A percentile compares a stretch with the other conserved stretches of the same genome.
Evolutionary conservation across 345 rosid genomes (phyloP).

Genomic region (Citropsis articulata): DNA sequence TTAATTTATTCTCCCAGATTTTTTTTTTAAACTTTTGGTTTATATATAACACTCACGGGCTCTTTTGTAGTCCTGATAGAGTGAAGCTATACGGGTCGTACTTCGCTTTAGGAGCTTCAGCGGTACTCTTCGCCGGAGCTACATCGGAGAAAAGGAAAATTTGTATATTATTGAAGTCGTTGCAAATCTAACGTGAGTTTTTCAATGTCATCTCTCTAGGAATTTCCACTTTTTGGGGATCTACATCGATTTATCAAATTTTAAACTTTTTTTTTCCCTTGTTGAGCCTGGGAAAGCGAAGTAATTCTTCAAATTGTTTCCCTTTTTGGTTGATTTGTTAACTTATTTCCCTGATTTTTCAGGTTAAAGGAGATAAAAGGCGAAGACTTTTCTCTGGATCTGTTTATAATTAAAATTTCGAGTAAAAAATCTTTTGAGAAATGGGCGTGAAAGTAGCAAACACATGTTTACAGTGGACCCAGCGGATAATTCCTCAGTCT

Average conservation of each 20-base stretch:
- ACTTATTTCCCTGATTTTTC: constrained; percentile 20
- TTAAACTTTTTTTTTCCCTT: constrained; percentile 2
- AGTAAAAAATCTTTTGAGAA: not conserved
- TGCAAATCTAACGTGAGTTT: constrained; percentile 20
- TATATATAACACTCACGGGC: not conserved
- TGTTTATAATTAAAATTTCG: not conserved
- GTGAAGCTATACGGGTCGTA: constrained; percentile 26
- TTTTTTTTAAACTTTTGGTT: not conserved
- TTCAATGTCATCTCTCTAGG: not conserved
- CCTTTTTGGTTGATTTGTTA: not conserved
- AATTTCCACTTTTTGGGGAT: not conserved
- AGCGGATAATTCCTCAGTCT: constrained; percentile 46
- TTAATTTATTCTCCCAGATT: not conserved
- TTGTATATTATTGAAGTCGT: not conserved
- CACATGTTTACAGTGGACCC: constrained; percentile 57
- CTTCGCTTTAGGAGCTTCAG: constrained; percentile 27
- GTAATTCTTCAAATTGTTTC: not conserved
- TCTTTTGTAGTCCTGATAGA: not conserved
- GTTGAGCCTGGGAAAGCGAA: not conserved
- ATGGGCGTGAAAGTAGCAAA: constrained; percentile 73
- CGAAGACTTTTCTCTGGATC: constrained; percentile 11
- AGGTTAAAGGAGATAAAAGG: constrained; percentile 19
- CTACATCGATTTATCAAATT: constrained; percentile 13
- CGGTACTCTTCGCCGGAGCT: constrained; percentile 16
- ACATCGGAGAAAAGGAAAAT: not conserved